Evolutionary conservation across 768 basidiomycete species (phyloP).

Genomic region (Amanita rimosa): DNA sequence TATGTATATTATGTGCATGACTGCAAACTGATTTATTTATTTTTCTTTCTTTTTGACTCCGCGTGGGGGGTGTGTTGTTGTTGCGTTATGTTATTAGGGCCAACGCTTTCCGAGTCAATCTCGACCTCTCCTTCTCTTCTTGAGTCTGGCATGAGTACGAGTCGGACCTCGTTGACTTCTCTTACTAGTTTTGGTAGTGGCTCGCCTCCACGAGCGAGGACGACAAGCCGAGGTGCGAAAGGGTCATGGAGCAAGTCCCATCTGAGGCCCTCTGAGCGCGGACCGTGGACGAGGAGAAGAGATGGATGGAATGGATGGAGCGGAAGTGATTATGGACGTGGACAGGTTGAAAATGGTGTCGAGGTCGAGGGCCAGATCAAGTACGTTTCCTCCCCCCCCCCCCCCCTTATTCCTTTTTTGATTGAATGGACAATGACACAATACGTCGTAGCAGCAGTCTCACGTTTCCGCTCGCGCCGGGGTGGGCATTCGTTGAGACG

Average conservation of each 20-base stretch:
- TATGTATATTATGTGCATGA: background rate
- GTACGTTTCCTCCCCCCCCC: constrained; percentile 27
- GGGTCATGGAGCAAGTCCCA: constrained; percentile 34
- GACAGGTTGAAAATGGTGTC: constrained; percentile 20
- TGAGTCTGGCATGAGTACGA: background rate
- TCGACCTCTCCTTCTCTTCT: background rate
- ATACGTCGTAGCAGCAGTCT: constrained; percentile 54
- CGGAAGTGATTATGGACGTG: constrained; percentile 9
- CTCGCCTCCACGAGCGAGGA: constrained; percentile 5
- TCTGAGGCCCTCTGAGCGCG: constrained; percentile 34
- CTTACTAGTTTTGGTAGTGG: background rate
- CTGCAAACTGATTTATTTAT: background rate
- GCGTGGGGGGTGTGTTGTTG: background rate
- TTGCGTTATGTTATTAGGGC: too few relatives aligned
- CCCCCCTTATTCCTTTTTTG: background rate
- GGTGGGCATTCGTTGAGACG: constrained; percentile 65
- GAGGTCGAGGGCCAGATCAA: constrained; percentile 45
- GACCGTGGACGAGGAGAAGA: constrained; percentile 58
- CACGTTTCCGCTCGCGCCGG: constrained; percentile 64
- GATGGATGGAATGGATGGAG: constrained; percentile 53
- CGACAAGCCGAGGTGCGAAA: constrained; percentile 4
- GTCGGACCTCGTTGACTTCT: background rate
- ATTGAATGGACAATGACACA: constrained; percentile 8
- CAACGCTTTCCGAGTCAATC: background rate
- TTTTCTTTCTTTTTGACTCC: background rate